Conservation (phyloP, 176 grass and related monocot species). For the Aegilops sharonensis region DNA sequence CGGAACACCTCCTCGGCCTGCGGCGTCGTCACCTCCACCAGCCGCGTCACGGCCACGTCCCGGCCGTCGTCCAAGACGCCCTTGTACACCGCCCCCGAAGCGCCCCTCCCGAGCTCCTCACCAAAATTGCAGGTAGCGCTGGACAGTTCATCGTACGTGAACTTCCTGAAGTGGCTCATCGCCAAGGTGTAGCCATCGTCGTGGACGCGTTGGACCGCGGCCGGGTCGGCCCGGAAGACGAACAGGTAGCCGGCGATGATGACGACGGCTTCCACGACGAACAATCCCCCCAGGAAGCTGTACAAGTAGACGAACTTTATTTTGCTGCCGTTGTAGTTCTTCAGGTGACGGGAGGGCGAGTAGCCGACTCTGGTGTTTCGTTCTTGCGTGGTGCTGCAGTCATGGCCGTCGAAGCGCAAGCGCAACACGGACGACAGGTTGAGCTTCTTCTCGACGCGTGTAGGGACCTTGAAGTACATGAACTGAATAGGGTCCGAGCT, state of each 20-base stretch:
- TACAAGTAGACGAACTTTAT: slow-evolving; percentile 55
- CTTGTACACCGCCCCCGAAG: slow-evolving; percentile 49
- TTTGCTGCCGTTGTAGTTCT: background rate
- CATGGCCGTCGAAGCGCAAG: background rate
- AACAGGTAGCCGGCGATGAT: slow-evolving; percentile 45
- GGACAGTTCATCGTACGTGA: slow-evolving; percentile 50
- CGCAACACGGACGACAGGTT: background rate
- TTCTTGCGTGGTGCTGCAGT: slow-evolving; percentile 18
- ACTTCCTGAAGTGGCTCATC: slow-evolving; percentile 48
- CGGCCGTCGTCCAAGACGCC: slow-evolving; percentile 46
- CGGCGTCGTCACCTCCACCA: slow-evolving; percentile 24
- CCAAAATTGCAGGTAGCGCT: slow-evolving; percentile 40
- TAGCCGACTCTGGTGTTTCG: background rate
- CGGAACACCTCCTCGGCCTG: slow-evolving; percentile 56
- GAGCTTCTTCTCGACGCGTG: background rate
- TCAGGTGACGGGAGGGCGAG: background rate
- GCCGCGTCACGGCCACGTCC: slow-evolving; percentile 49
- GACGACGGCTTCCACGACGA: slow-evolving; percentile 53
- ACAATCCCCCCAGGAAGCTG: slow-evolving; percentile 29
- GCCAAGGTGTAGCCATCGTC: slow-evolving; percentile 36
- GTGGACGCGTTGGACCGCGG: background rate
- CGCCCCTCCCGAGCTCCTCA: slow-evolving; percentile 38
- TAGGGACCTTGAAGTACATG: slow-evolving; percentile 46
- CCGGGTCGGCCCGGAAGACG: slow-evolving; percentile 28
- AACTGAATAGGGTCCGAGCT: background rate